Base-by-base conservation (phyloP, 2,329 filamentous ascomycete species). In the Hypoxylon sp. region DNA sequence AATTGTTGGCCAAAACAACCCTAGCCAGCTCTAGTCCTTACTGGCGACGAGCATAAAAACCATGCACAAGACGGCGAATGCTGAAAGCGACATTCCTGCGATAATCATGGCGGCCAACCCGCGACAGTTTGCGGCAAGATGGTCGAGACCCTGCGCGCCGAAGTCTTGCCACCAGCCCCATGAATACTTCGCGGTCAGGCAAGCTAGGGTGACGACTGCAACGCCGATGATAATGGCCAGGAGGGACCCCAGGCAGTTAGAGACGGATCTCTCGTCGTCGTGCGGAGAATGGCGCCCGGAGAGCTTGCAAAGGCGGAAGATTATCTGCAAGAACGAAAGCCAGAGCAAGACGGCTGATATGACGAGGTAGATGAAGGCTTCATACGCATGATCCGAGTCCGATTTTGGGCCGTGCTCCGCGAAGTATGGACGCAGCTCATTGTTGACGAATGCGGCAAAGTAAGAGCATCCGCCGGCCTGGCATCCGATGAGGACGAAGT, bases 391-490 rank as follows among this genome's bases (percentile, higher is more conserved):
- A 2, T 20, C 32, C 1, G 32, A 45, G 2, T 59, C 30, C 1
- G 4, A 24, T 11, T 46, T 38, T 54, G 48, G 59, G 1, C 12
- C 44, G 16, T 54, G 18, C 6, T 26, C 32, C 7, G 4, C 14
- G 8, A 65, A 65, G 26, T 62, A 65, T 14, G 58, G 58, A 26
- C 16, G 42, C 7, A 65, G 12, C 11, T 65, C 48, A 12, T 42
- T 44, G 22, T 46, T 33, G 48, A 45, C 30, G 8, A 65, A 54
- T 28, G 44, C 36, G 2, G 63, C 57, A 26, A 61, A 65, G 45
- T 61, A 65, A 2, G 20, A 38, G 22, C 45, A 58, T 32, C 40
- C 58, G 14, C 40, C 53, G 1, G 42, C 42, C 16, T 16, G 16
- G 18, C 32, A 49, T 5, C 16, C 56, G 4, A 61, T 8, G 3